Conservation (phyloP, 495 filamentous ascomycete species). For the Daldinia childiae region DNA sequence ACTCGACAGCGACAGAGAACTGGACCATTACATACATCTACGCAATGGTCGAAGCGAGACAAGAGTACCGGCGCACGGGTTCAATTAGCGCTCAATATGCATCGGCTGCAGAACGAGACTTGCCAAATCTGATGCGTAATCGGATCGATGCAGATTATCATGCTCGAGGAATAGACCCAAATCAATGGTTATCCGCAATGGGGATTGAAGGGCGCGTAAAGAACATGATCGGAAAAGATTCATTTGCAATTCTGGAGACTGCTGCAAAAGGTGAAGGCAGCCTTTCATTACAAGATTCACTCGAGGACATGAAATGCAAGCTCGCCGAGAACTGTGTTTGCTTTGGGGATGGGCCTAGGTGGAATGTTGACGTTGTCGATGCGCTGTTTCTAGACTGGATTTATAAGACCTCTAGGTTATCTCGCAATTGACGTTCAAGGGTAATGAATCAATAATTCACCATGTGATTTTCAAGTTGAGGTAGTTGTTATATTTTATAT, state of each 20-base stretch:
- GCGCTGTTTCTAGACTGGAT: conserved; percentile 19
- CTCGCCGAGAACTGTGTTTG: conserved; percentile 28
- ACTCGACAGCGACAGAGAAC: conserved; percentile 16
- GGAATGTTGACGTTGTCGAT: conserved; percentile 26
- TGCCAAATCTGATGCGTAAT: not conserved
- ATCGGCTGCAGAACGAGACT: not conserved
- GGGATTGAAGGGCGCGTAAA: not conserved
- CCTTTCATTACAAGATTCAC: not conserved
- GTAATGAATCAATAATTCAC: not conserved
- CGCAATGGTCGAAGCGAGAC: conserved; percentile 29
- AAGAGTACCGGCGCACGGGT: conserved; percentile 18
- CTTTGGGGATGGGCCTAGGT: conserved; percentile 31
- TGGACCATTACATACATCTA: conserved; percentile 17
- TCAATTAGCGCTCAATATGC: conserved; percentile 7
- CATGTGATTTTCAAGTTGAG: too few relatives aligned
- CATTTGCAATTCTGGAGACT: not conserved
- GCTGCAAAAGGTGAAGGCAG: not conserved
- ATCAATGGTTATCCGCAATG: not conserved
- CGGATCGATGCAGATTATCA: not conserved
- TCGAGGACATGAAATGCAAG: conserved; percentile 18
- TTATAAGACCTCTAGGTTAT: not conserved
- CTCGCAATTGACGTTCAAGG: not conserved
- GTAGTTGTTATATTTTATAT: too few relatives aligned
- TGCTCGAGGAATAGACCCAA: not conserved
- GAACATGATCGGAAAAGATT: not conserved